These are phyloP conservation scores for Malassezia vespertilionis DNA, from an alignment of 1,284 basidiomycete species.

Conservation along the genomic window DNA sequence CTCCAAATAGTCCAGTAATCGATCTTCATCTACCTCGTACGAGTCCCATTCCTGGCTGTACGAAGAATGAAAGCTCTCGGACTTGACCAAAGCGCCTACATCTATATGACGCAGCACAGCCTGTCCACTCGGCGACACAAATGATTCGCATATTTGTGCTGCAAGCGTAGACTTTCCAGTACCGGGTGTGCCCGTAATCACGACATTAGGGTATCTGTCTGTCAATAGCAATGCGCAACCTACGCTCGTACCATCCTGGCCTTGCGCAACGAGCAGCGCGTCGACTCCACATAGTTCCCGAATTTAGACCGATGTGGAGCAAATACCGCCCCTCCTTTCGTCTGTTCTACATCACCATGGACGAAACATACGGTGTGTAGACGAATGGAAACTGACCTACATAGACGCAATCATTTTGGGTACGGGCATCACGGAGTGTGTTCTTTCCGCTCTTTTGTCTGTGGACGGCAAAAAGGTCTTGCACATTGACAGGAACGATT, in stretches of 20 bases:
- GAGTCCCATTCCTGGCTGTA: conserved; percentile 90
- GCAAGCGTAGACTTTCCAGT: conserved; percentile 82
- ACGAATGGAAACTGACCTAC: neutral
- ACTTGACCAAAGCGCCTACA: conserved; percentile 77
- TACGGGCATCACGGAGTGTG: conserved; percentile 94
- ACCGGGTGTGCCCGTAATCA: conserved; percentile 83
- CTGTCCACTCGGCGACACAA: conserved; percentile 4
- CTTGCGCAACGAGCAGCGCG: neutral
- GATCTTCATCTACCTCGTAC: conserved; percentile 85
- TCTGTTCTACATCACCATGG: conserved; percentile 31
- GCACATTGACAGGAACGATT: conserved; percentile 97
- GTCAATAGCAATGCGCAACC: conserved; percentile 1
- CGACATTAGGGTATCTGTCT: conserved; percentile 61
- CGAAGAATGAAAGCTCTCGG: conserved; percentile 66
- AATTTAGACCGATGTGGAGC: too few relatives aligned
- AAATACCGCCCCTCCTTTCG: too few relatives aligned
- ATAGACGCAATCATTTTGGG: conserved; percentile 53
- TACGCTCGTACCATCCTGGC: conserved; percentile 20
- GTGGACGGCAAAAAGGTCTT: conserved; percentile 99
- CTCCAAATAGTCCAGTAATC: conserved; percentile 37
- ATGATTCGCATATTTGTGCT: conserved; percentile 26
- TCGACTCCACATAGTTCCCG: neutral
- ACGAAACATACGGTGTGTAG: conserved; percentile 37
- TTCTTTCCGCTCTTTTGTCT: conserved; percentile 72
- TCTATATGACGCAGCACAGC: conserved; percentile 59